phyloP scores from a whole-genome alignment of 2,329 filamentous ascomycete species.

The Aspergillus floridensis region DNA sequence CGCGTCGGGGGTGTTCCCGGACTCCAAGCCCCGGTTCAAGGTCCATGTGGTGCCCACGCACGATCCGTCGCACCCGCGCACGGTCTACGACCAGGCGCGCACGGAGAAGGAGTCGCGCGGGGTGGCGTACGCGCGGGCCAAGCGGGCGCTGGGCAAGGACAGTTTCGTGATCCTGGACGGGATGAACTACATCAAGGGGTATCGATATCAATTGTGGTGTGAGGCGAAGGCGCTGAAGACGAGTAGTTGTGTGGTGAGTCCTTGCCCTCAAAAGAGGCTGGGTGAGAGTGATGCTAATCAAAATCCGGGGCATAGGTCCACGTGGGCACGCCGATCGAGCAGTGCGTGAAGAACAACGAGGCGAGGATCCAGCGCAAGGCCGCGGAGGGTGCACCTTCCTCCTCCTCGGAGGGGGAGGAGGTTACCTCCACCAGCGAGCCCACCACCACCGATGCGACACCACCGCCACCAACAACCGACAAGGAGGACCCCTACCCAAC shows the following conservation, averaged over 20 bases:
- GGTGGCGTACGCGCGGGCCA: constrained; percentile 60
- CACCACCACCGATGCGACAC: constrained; percentile 7
- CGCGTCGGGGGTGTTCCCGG: constrained; percentile 28
- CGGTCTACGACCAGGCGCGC: constrained; percentile 56
- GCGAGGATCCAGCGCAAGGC: constrained; percentile 28
- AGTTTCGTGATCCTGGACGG: constrained; percentile 63
- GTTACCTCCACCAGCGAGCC: constrained; percentile 1
- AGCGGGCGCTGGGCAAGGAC: constrained; percentile 56
- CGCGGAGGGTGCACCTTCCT: not conserved
- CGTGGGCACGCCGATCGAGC: constrained; percentile 55
- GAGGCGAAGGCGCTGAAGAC: constrained; percentile 64
- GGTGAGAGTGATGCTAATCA: not conserved
- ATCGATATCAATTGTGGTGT: constrained; percentile 65
- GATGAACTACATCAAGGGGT: constrained; percentile 68
- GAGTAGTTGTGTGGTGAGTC: constrained; percentile 59
- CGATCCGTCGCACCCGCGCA: constrained; percentile 44
- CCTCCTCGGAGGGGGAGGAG: not conserved
- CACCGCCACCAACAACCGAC: constrained; percentile 8
- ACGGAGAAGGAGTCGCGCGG: constrained; percentile 64
- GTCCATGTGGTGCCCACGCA: constrained; percentile 42
- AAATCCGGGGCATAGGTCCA: constrained; percentile 46
- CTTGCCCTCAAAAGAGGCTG: not conserved
- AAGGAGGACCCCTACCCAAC: constrained; percentile 48
- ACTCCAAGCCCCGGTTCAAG: constrained; percentile 47
- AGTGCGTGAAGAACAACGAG: constrained; percentile 56